A percentile compares a stretch with the other conserved stretches of the same genome.
phyloP scores from a whole-genome alignment of 176 grass and related monocot genomes.

The Ensete ventricosum region DNA sequence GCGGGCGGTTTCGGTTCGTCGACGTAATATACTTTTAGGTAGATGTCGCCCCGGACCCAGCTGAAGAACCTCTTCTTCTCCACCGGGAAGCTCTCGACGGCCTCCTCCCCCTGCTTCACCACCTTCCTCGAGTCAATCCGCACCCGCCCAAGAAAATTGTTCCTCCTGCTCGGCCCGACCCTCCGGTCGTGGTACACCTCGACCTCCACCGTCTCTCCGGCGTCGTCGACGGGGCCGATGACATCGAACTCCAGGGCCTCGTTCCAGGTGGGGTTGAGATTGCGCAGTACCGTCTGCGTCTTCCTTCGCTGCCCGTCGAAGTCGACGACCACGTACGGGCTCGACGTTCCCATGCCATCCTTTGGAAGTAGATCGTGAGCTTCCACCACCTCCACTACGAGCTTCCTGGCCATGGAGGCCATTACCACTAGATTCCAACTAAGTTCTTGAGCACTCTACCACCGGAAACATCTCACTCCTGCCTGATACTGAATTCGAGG shows the following conservation, averaged over 20 bases:
- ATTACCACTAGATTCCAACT: not conserved
- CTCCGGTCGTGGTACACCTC: conserved; percentile 52
- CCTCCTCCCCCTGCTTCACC: conserved; percentile 86
- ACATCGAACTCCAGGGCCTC: conserved; percentile 67
- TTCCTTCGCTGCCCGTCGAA: conserved; percentile 83
- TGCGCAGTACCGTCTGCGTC: conserved; percentile 48
- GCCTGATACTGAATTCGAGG: too few relatives aligned
- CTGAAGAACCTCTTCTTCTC: conserved; percentile 67
- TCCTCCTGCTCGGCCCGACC: conserved; percentile 56
- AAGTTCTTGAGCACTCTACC: too few relatives aligned
- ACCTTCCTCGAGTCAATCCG: conserved; percentile 58
- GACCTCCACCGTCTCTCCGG: conserved; percentile 57
- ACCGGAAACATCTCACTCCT: too few relatives aligned
- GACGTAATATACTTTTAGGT: conserved; percentile 67
- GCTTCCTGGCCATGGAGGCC: conserved; percentile 50
- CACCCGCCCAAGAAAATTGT: conserved; percentile 76
- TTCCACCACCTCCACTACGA: conserved; percentile 88
- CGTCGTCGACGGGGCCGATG: conserved; percentile 13
- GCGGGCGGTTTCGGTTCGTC: conserved; percentile 27
- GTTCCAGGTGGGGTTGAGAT: conserved; percentile 78
- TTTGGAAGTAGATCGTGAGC: conserved; percentile 74
- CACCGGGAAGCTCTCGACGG: conserved; percentile 67
- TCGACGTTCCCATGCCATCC: conserved; percentile 79
- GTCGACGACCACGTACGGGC: conserved; percentile 78
- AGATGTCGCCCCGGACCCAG: conserved; percentile 78